Evolutionary conservation across 257 asterid species (phyloP).

Genomic region (Nemophila menziesii): DNA sequence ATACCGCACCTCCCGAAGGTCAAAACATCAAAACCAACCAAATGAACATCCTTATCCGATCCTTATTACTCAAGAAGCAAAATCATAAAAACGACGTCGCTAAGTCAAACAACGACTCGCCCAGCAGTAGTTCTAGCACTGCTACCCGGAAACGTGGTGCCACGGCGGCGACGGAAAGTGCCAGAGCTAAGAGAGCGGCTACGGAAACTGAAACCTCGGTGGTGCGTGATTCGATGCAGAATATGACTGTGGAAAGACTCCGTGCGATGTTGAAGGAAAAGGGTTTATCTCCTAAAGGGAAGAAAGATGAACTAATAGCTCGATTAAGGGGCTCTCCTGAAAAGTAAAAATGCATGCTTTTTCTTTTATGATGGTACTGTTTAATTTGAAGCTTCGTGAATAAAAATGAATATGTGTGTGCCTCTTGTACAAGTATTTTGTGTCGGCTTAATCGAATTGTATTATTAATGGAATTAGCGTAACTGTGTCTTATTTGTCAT

Average conservation of each 20-base stretch:
- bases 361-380: no score
- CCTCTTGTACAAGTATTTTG: neutral
- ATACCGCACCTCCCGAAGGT: constrained; percentile 74
- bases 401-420: neutral
- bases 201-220: neutral
- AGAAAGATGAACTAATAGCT: constrained; percentile 28
- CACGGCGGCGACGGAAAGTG: neutral
- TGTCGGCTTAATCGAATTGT: no score
- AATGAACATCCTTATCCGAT: constrained; percentile 61
- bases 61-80: constrained; percentile 60
- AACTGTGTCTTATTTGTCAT: no score
- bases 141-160: neutral
- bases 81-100: neutral
- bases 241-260: constrained; percentile 57
- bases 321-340: neutral
- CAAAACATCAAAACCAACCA: constrained; percentile 72
- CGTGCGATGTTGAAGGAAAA: constrained; percentile 59
- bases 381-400: no score
- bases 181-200: neutral
- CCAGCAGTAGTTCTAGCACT: neutral
- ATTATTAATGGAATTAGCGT: no score
- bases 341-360: neutral
- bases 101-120: neutral
- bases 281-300: constrained; percentile 61
- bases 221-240: constrained; percentile 26